Percentiles rank a stretch among this genome's conserved stretches.
phyloP scores from a whole-genome alignment of 2,329 filamentous ascomycete genomes.

The Sphaerulina populicola region DNA sequence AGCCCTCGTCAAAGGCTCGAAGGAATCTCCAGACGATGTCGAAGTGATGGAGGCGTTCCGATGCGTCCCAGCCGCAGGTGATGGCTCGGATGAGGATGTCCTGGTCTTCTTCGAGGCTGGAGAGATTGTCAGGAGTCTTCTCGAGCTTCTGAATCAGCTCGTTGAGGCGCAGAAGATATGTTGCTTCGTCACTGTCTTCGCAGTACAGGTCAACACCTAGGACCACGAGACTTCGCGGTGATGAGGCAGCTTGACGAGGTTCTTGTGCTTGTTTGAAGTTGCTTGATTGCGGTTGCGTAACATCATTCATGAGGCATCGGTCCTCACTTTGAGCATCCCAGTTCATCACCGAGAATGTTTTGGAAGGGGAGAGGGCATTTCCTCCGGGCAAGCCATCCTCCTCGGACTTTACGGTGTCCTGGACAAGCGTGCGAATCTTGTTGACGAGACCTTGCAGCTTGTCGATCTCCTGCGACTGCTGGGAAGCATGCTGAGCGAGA shows the following conservation, averaged over 20 bases:
- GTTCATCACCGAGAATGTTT: constrained; percentile 7
- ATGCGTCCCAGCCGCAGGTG: constrained; percentile 18
- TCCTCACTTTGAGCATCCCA: constrained; percentile 16
- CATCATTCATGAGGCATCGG: constrained; percentile 12
- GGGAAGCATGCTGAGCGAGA: constrained; percentile 19
- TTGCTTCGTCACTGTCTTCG: constrained; percentile 15
- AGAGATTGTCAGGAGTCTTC: constrained; percentile 17
- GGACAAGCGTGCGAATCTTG: constrained; percentile 20
- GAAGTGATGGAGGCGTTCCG: constrained; percentile 20
- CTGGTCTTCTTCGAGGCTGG: constrained; percentile 14
- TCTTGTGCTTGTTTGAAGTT: constrained; percentile 1
- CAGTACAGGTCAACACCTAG: constrained; percentile 18
- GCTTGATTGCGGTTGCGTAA: not conserved
- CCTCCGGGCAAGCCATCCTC: constrained; percentile 6
- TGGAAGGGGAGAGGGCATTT: not conserved
- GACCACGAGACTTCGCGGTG: constrained; percentile 18
- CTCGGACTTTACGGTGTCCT: constrained; percentile 15
- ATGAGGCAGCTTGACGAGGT: constrained; percentile 1
- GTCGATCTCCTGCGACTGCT: constrained; percentile 21
- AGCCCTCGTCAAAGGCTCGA: constrained; percentile 19
- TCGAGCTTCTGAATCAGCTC: constrained; percentile 17
- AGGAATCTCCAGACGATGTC: constrained; percentile 22
- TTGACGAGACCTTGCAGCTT: constrained; percentile 18
- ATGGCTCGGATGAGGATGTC: constrained; percentile 21
- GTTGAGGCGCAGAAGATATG: constrained; percentile 19